These are phyloP conservation scores for Grifola frondosa DNA, from an alignment of 1,284 basidiomycete genomes.

Conservation along the genomic window DNA sequence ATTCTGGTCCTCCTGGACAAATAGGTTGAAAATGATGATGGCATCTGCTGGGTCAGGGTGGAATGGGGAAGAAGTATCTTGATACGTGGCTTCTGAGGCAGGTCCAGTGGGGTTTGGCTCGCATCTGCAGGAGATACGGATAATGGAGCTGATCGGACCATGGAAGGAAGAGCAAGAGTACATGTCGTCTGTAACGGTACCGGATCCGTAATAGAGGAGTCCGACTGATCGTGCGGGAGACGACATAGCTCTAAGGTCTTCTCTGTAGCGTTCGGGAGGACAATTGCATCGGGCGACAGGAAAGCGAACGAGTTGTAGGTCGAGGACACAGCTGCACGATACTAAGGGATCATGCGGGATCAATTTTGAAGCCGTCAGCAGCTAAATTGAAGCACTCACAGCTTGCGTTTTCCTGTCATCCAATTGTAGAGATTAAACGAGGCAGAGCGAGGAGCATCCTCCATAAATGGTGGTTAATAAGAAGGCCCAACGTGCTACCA, in stretches of 20 bases:
- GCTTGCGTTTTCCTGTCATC: constrained; percentile 39
- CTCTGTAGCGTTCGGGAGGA: constrained; percentile 40
- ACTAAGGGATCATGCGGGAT: too few relatives aligned
- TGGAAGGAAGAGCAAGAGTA: constrained; percentile 36
- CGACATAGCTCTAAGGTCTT: constrained; percentile 40
- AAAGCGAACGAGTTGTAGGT: constrained; percentile 34
- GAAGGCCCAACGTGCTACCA: constrained; percentile 46
- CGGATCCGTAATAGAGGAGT: neutral
- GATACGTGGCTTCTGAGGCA: constrained; percentile 3
- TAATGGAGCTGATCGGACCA: constrained; percentile 28
- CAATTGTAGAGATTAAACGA: constrained; percentile 43
- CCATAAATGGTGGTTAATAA: constrained; percentile 36
- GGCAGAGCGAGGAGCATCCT: too few relatives aligned
- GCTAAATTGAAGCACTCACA: constrained; percentile 37
- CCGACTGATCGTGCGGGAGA: constrained; percentile 26
- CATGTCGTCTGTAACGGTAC: constrained; percentile 14
- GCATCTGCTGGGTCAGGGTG: constrained; percentile 35
- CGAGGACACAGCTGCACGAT: too few relatives aligned
- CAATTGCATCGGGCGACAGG: constrained; percentile 37
- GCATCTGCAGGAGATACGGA: constrained; percentile 39
- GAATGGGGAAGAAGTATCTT: constrained; percentile 25
- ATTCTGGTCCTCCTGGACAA: too few relatives aligned
- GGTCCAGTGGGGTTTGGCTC: constrained; percentile 44
- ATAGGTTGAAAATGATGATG: too few relatives aligned
- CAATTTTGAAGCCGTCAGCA: too few relatives aligned